A percentile compares a stretch with the other conserved stretches of the same genome.
phyloP scores from a whole-genome alignment of 176 grass and related monocot species.

The Cenchrus americanus region DNA sequence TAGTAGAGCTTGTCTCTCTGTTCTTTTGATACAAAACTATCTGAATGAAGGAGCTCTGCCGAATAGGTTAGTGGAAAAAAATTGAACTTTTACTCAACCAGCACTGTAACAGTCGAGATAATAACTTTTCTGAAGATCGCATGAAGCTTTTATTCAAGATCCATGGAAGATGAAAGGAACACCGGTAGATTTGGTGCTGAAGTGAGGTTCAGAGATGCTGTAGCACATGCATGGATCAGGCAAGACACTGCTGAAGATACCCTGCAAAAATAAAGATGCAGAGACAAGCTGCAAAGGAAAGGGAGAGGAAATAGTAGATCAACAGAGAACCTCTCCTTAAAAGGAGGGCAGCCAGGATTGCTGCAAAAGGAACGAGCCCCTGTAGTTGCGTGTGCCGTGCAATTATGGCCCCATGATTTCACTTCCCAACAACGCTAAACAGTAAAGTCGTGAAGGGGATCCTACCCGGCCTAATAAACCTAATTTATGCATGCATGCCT shows the following conservation, averaged over 20 bases:
- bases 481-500: slow-evolving; percentile 31
- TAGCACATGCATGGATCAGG: slow-evolving; percentile 12
- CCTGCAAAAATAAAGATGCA: neutral
- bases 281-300: slow-evolving; percentile 35
- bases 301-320: neutral
- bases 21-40: too few species aligned
- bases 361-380: slow-evolving; percentile 43
- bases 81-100: neutral
- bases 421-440: slow-evolving; percentile 48
- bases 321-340: slow-evolving; percentile 45
- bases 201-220: slow-evolving; percentile 5
- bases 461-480: slow-evolving; percentile 3
- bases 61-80: neutral
- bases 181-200: neutral
- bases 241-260: slow-evolving; percentile 18
- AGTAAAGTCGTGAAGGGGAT: neutral
- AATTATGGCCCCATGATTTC: slow-evolving; percentile 63
- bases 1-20: neutral
- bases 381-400: slow-evolving; percentile 5
- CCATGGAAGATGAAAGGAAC: neutral
- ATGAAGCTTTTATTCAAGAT: slow-evolving; percentile 3
- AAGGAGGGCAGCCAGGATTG: slow-evolving; percentile 49
- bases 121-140: neutral
- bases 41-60: too few species aligned
- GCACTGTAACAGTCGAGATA: neutral